Evolutionary conservation across 257 asterid species (phyloP).

Genomic region (Echium plantagineum): DNA sequence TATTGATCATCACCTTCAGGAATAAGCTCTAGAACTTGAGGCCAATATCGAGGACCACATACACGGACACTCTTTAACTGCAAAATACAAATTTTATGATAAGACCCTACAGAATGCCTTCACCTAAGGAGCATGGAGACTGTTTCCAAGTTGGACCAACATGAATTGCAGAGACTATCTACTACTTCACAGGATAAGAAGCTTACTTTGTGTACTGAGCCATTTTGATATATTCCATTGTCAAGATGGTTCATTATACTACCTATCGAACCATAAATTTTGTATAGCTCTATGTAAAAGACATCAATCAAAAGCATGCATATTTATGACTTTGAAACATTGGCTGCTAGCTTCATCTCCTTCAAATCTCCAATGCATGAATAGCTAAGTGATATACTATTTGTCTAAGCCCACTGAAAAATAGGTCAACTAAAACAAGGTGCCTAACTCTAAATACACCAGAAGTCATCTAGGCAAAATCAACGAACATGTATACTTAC

Average conservation of each 20-base stretch:
- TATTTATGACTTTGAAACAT: neutral
- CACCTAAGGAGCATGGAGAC: neutral
- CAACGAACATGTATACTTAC: conserved; percentile 36
- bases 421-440: too few relatives aligned
- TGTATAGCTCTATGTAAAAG: neutral
- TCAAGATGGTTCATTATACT: too few relatives aligned
- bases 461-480: neutral
- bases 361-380: neutral
- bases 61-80: conserved; percentile 91
- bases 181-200: too few relatives aligned
- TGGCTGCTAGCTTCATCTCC: neutral
- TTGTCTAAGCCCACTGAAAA: neutral
- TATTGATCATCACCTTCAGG: conserved; percentile 52
- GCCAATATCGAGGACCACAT: conserved; percentile 99
- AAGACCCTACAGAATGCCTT: neutral
- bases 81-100: conserved; percentile 15
- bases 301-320: too few relatives aligned
- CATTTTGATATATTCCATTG: too few relatives aligned
- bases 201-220: too few relatives aligned
- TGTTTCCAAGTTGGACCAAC: too few relatives aligned
- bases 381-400: too few relatives aligned
- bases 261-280: neutral
- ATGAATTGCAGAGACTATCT: too few relatives aligned
- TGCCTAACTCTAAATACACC: neutral
- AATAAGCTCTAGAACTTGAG: conserved; percentile 71